Evolutionary conservation across 2,329 filamentous ascomycete genomes (phyloP), one percentile per base, ranked within the genome.

Genomic region (Hymenoscyphus salicellus): DNA sequence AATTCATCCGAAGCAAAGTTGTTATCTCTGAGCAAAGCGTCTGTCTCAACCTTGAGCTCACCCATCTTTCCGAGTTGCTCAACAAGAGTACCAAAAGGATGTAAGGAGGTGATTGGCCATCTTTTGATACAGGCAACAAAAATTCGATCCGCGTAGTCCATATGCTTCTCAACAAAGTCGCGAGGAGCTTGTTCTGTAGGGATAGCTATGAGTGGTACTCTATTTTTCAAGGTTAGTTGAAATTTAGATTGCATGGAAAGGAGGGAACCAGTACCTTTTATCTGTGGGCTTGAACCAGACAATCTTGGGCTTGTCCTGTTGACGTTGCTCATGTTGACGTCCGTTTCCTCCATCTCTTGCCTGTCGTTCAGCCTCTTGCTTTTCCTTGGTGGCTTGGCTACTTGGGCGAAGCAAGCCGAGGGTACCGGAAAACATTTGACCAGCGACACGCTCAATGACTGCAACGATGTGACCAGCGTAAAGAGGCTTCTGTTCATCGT

Each of bases 261-360:
- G 36, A 30, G 38, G 58, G 32, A 58, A 23, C 30, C 17, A 17
- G n/a, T 14, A 26, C 0, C 57, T 60, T 68, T 69, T 66, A 55
- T 99, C 95, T 0, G 95, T 99, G 65, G 95, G 95, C 83, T 99
- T 99, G 83, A 99, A 99, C 95, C 95, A 99, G 52, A 99, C 95
- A 79, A 99, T 99, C 87, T 99, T 99, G 68, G 95, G 95, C 80
- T 97, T 97, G 69, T 99, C 95, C 76, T 96, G 93, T 68, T 91
- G 87, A 62, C 93, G 91, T 69, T 90, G 89, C 67, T 93, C 91
- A 70, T 95, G 89, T 61, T 89, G 86, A 68, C 90, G 88, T 62
- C 81, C 80, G 69, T 85, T 84, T 70, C 82, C 84, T 68, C 93
- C 94, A 76, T 98, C 94, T 71, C 94, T 89, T 72, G 93, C 93